Percentiles rank a stretch among this genome's conserved stretches.
Evolutionary conservation across 768 basidiomycete genomes (phyloP).

Genomic region (Tylopilus felleus): DNA sequence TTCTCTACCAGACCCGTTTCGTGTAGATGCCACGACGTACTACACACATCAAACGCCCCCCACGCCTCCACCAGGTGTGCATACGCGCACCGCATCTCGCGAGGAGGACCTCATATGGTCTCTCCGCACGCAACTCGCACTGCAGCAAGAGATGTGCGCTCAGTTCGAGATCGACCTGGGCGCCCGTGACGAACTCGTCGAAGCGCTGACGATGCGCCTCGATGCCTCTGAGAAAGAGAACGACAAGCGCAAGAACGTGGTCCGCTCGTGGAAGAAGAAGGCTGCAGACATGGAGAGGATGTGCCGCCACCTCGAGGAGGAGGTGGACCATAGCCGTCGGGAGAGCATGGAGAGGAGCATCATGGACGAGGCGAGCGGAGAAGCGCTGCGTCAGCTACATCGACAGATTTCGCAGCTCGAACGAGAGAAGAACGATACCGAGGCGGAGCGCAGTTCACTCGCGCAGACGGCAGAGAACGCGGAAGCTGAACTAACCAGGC

Average conservation of each 20-base stretch:
- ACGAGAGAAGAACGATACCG: slow-evolving; percentile 53
- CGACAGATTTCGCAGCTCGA: slow-evolving; percentile 75
- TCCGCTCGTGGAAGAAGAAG: slow-evolving; percentile 72
- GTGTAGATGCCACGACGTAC: slow-evolving; percentile 68
- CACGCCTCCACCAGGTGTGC: slow-evolving; percentile 53
- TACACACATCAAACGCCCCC: slow-evolving; percentile 72
- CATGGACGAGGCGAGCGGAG: slow-evolving; percentile 79
- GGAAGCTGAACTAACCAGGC: slow-evolving; percentile 66
- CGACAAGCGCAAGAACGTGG: slow-evolving; percentile 49
- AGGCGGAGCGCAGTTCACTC: slow-evolving; percentile 43
- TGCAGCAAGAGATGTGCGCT: slow-evolving; percentile 70
- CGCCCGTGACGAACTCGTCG: slow-evolving; percentile 71
- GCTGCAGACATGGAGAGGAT: slow-evolving; percentile 69
- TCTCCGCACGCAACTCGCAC: slow-evolving; percentile 68
- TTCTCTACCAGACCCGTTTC: slow-evolving; percentile 68
- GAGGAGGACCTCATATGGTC: slow-evolving; percentile 71
- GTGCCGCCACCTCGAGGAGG: slow-evolving; percentile 71
- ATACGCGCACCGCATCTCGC: slow-evolving; percentile 60
- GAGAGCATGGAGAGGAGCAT: slow-evolving; percentile 79
- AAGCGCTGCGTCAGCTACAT: slow-evolving; percentile 78
- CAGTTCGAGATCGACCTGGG: slow-evolving; percentile 76
- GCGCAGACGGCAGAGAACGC: slow-evolving; percentile 22
- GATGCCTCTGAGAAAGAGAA: slow-evolving; percentile 59
- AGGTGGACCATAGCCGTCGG: slow-evolving; percentile 80
- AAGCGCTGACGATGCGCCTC: slow-evolving; percentile 53